A percentile compares a stretch with the other conserved stretches of the same genome.
phyloP scores from a whole-genome alignment of 1,284 basidiomycete genomes.

The Trametes pubescens region DNA sequence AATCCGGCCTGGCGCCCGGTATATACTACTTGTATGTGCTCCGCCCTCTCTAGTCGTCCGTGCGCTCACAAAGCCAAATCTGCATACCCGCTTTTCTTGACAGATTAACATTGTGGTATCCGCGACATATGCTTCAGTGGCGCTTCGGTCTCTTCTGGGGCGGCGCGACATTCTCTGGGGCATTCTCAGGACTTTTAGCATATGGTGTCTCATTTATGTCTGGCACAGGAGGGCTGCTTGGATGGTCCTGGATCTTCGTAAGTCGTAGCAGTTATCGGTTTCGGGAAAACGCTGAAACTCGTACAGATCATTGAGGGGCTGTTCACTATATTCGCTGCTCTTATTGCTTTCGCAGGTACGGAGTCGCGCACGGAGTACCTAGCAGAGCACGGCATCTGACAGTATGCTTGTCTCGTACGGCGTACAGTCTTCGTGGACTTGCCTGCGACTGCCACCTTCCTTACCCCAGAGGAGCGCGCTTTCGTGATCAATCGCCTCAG shows the following conservation, averaged over 20 bases:
- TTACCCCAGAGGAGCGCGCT: constrained; percentile 65
- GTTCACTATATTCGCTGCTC: constrained; percentile 58
- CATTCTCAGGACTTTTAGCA: constrained; percentile 49
- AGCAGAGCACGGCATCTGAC: background rate
- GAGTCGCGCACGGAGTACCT: background rate
- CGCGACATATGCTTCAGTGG: constrained; percentile 43
- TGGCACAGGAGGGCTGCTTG: constrained; percentile 47
- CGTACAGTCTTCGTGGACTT: constrained; percentile 62
- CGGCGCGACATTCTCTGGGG: constrained; percentile 44
- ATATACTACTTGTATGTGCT: constrained; percentile 63
- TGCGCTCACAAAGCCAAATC: background rate
- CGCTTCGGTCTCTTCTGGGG: constrained; percentile 47
- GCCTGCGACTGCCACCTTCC: constrained; percentile 62
- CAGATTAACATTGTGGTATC: constrained; percentile 46
- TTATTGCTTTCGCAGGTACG: constrained; percentile 56
- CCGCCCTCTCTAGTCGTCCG: too few relatives aligned
- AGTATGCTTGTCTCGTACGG: background rate
- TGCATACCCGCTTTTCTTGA: background rate
- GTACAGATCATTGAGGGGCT: constrained; percentile 63
- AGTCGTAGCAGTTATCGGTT: constrained; percentile 23
- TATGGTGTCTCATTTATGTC: constrained; percentile 53
- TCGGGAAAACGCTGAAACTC: constrained; percentile 37
- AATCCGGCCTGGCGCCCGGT: constrained; percentile 75
- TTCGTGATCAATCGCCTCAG: constrained; percentile 72
- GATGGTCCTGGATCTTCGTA: constrained; percentile 59